These are phyloP conservation scores for Acephala macrosclerotiorum DNA, from an alignment of 2,329 filamentous ascomycete genomes.

Conservation along the genomic window DNA sequence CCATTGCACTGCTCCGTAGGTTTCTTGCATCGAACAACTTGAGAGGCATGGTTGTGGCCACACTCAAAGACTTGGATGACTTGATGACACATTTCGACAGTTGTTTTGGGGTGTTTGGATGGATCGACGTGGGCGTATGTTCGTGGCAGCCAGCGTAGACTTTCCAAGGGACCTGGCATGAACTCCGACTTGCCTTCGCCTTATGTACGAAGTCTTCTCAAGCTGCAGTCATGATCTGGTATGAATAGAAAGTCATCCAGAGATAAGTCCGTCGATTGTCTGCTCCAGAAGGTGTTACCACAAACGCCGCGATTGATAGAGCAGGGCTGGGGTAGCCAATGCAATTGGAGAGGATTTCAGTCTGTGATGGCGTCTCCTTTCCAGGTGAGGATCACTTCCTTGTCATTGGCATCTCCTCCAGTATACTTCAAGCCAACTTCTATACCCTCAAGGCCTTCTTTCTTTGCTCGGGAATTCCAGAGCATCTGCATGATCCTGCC, in stretches of 20 bases:
- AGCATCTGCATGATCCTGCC: constrained; percentile 72
- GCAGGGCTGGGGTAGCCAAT: not conserved
- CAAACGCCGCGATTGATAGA: not conserved
- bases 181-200: not conserved
- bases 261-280: constrained; percentile 4
- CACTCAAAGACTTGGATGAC: constrained; percentile 39
- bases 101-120: not conserved
- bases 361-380: constrained; percentile 49
- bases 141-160: not conserved
- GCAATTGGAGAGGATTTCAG: constrained; percentile 15
- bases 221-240: constrained; percentile 6
- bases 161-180: not conserved
- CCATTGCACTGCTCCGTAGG: constrained; percentile 32
- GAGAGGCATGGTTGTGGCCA: constrained; percentile 34
- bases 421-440: constrained; percentile 57
- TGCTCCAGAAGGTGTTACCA: not conserved
- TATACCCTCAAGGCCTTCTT: constrained; percentile 67
- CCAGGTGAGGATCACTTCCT: constrained; percentile 58
- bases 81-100: constrained; percentile 40
- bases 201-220: not conserved
- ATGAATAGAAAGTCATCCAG: constrained; percentile 18
- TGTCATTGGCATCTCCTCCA: constrained; percentile 40
- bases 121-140: not conserved
- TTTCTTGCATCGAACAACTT: constrained; percentile 31
- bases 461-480: constrained; percentile 73